These are phyloP conservation scores for Tieghemostelium lacteum DNA, from an alignment of 78 protist genomes.

Conservation along the genomic window DNA sequence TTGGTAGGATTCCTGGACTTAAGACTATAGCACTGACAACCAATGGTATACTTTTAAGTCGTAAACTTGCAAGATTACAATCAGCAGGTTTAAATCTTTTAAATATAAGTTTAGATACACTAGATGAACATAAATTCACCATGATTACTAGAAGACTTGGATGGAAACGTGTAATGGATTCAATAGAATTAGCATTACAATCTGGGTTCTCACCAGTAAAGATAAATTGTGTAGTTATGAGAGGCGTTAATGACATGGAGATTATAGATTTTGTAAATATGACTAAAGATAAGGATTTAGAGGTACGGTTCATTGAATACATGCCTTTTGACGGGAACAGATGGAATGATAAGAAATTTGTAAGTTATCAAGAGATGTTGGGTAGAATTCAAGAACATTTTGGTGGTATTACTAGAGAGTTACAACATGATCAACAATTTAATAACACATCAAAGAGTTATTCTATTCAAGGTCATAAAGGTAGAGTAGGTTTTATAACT, in stretches of 20 bases:
- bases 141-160: conserved; percentile 85
- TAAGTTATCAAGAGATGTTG: conserved; percentile 81
- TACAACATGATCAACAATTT: conserved; percentile 33
- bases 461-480: conserved; percentile 71
- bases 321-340: conserved; percentile 95
- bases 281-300: conserved; percentile 74
- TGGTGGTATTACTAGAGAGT: conserved; percentile 12
- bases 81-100: conserved; percentile 71
- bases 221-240: conserved; percentile 92
- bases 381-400: conserved; percentile 17
- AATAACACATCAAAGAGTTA: conserved; percentile 87
- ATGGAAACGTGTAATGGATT: conserved; percentile 76
- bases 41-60: conserved; percentile 85
- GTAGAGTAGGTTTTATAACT: conserved; percentile 90
- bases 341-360: conserved; percentile 86
- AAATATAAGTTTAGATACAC: conserved; percentile 92
- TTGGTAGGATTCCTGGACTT: conserved; percentile 73
- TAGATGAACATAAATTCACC: conserved; percentile 69
- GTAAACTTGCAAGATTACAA: conserved; percentile 67
- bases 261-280: conserved; percentile 81
- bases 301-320: conserved; percentile 92
- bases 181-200: conserved; percentile 64
- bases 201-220: conserved; percentile 59
- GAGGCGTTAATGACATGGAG: conserved; percentile 91
- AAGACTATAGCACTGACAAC: conserved; percentile 87